Evolutionary conservation across 176 grass and related monocot genomes (phyloP), one percentile per base, ranked within the genome.

Genomic region (Avena atlantica): DNA sequence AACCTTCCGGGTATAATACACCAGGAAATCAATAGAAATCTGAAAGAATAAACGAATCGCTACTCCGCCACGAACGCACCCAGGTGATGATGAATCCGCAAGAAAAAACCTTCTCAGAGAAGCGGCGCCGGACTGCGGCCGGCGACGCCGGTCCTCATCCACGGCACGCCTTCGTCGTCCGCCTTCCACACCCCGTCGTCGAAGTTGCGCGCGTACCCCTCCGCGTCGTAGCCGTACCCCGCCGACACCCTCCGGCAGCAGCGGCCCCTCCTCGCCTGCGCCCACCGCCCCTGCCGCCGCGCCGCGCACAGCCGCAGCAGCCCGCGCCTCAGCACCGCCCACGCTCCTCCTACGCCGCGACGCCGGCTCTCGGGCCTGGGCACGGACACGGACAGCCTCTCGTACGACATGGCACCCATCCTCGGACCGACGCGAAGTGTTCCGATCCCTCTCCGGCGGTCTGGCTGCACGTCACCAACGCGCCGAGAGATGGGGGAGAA

Each of bases 141-240:
- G 4, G 78, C 72, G 68, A 23, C 19, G 17, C 64, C 73, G 71
- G 25, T 5, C 21, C 13, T 34, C 63, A 71, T 75, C 84, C 91
- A 89, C 8, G 84, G 57, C 86, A 89, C 78, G 36, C 85, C 89
- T 56, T 80, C 90, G 21, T 95, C 93, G 21, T 95, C 93, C 63
- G 58, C 78, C 88, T 84, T 92, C 93, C 93, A 95, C 65, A 47
- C 44, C 3, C 93, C 88, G 52, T 95, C 91, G 42, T 95, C 91
- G 76, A 93, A 95, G 84, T 93, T 91, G 72, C 81, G 81, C 75
- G 85, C 91, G 74, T 93, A 95, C 75, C 91, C 87, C 14, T 70
- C 89, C 7, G 89, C 65, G 73, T 91, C 89, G 80, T 95, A 95
- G 34, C 71, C 86, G 76, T 83, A 89, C 45, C 86, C 59, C 16